phyloP scores from a whole-genome alignment of 768 basidiomycete species.

The Amanita molliuscula region DNA sequence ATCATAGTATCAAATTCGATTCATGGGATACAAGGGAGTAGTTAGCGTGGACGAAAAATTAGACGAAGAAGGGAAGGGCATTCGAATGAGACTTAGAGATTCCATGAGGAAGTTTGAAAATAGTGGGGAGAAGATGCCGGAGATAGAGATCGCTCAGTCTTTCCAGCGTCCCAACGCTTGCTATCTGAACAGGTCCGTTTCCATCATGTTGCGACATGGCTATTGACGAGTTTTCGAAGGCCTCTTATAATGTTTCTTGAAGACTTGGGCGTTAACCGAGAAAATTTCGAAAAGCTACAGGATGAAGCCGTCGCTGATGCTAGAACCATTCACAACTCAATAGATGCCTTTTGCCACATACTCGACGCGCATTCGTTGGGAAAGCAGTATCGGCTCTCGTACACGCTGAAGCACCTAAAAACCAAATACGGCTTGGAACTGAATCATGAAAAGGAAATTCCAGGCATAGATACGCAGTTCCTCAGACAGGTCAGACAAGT shows the following conservation, averaged over 20 bases:
- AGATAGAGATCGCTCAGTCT: conserved; percentile 64
- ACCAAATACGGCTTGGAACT: conserved; percentile 37
- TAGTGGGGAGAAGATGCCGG: conserved; percentile 33
- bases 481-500: conserved; percentile 46
- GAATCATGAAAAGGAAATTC: conserved; percentile 19
- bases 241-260: conserved; percentile 73
- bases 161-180: conserved; percentile 50
- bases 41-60: conserved; percentile 56
- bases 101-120: conserved; percentile 74
- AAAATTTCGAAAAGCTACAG: conserved; percentile 56
- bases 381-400: conserved; percentile 35
- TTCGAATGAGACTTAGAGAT: conserved; percentile 56
- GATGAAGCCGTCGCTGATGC: conserved; percentile 43
- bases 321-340: conserved; percentile 49
- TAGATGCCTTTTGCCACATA: conserved; percentile 35
- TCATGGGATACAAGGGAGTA: conserved; percentile 78
- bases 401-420: conserved; percentile 37
- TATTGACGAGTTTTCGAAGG: conserved; percentile 22
- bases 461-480: conserved; percentile 44
- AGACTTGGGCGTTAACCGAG: conserved; percentile 51
- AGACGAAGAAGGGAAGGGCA: conserved; percentile 30
- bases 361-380: conserved; percentile 39
- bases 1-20: conserved; percentile 67
- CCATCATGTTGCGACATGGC: background rate
- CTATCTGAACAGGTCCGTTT: conserved; percentile 60